Base-by-base conservation (phyloP, 108 stramenopile species). In the Parmales sp. region DNA sequence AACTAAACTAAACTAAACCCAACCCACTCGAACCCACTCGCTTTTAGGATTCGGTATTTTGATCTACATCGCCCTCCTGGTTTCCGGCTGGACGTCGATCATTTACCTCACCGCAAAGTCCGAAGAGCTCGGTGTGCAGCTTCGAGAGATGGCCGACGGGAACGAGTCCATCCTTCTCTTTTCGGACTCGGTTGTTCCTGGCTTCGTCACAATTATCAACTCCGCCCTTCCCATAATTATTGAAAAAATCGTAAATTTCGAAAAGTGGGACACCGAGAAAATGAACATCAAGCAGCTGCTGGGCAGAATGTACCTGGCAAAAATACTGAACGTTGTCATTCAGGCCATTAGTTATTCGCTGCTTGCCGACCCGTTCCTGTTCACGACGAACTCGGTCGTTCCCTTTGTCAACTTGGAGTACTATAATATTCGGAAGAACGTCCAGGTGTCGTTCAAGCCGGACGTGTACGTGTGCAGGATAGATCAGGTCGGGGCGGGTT, bases 311-410 rank as follows among this genome's bases (percentile, higher is more conserved):
- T 76, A 74, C 69, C 19, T 76, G 60, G 73, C 76, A 16, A 76
- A 76, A 70, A 76, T 76, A 29, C 38, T 76, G 5, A 76, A 74
- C 63, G 74, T 72, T 6, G 66, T 73, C 38, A 76, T 76, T 38
- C 76, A 74, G 63, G 72, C 72, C 28, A 38, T 70, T 13, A 48
- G 64, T 31, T 74, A 74, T 65, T 18, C 72, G 19, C 34, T 76
- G 23, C 73, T 76, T 1, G 76, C 73, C 64, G 68, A 76, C 73
- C 76, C 76, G 16, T 70, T 69, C 66, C 49, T 76, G 31, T 28
- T 76, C 20, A 66, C 74, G 37, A 45, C 66, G 2, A 45, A 70
- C 39, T 13, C 71, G 36, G 1, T 2, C n/a, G 41, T 16, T 43
- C 16, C 41, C 16, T 43, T 43, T 16, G 41, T 43, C 41, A 43